phyloP scores from a whole-genome alignment of 495 filamentous ascomycete genomes.

The Haplographium delicatum region DNA sequence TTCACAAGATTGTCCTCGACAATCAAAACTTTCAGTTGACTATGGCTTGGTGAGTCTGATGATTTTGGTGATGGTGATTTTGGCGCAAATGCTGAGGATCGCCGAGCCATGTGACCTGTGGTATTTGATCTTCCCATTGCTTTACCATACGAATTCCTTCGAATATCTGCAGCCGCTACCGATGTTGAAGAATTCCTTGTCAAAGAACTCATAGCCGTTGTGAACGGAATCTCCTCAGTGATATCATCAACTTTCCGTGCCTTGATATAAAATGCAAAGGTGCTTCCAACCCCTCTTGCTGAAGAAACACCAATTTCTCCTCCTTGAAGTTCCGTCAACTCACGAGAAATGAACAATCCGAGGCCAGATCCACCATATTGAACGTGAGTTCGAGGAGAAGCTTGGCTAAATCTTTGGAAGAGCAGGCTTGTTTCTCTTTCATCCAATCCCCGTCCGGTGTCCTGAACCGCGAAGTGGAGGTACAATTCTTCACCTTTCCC shows the following conservation, averaged over 20 bases:
- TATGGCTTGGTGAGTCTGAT: slow-evolving; percentile 24
- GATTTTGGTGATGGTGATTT: slow-evolving; percentile 6
- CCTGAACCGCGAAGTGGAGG: slow-evolving; percentile 69
- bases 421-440: slow-evolving; percentile 67
- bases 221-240: slow-evolving; percentile 19
- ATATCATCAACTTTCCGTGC: slow-evolving; percentile 30
- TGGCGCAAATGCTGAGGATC: neutral
- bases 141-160: slow-evolving; percentile 13
- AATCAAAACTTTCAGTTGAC: slow-evolving; percentile 48
- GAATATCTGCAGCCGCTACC: slow-evolving; percentile 16
- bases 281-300: slow-evolving; percentile 65
- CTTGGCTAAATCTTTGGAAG: slow-evolving; percentile 79
- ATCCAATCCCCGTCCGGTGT: slow-evolving; percentile 72
- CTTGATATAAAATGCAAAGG: slow-evolving; percentile 74
- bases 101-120: slow-evolving; percentile 5
- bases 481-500: slow-evolving; percentile 62
- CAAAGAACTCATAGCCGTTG: slow-evolving; percentile 5
- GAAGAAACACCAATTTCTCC: slow-evolving; percentile 79
- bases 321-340: slow-evolving; percentile 74
- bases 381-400: slow-evolving; percentile 67
- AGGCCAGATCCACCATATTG: slow-evolving; percentile 80
- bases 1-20: slow-evolving; percentile 88
- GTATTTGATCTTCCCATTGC: slow-evolving; percentile 11
- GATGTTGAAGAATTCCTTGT: slow-evolving; percentile 13
- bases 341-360: slow-evolving; percentile 75